A percentile compares a stretch with the other conserved stretches of the same genome.
phyloP scores from a whole-genome alignment of 805 yeast species.

The Wickerhamomyces bovis region DNA sequence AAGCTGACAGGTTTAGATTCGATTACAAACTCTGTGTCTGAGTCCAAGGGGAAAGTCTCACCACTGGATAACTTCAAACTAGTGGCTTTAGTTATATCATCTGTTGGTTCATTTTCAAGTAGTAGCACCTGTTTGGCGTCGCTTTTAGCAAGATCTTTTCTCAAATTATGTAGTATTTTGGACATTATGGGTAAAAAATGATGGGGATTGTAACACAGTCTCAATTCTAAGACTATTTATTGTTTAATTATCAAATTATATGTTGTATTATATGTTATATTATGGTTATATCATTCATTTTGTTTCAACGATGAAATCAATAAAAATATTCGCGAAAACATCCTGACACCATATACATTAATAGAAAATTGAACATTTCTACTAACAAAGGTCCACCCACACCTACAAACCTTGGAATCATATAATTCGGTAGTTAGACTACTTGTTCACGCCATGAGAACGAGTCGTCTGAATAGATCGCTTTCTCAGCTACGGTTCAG shows the following conservation, averaged over 20 bases:
- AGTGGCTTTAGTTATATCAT: constrained; percentile 33
- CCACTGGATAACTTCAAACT: constrained; percentile 24
- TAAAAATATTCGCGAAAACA: not conserved
- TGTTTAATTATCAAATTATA: too few relatives aligned
- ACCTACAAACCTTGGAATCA: too few relatives aligned
- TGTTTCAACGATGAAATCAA: not conserved
- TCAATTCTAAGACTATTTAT: too few relatives aligned
- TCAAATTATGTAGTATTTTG: not conserved
- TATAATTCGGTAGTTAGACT: too few relatives aligned
- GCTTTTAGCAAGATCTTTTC: not conserved
- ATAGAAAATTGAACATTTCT: too few relatives aligned
- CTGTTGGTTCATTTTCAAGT: constrained; percentile 3
- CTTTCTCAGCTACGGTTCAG: not conserved
- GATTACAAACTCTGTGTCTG: constrained; percentile 48
- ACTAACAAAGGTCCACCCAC: too few relatives aligned
- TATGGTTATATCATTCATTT: too few relatives aligned
- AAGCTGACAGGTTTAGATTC: constrained; percentile 45
- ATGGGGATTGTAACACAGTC: too few relatives aligned
- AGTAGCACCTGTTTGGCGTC: not conserved
- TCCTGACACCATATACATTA: not conserved
- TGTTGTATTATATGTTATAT: too few relatives aligned
- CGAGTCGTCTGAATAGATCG: not conserved
- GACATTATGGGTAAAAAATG: not conserved
- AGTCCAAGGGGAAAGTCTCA: constrained; percentile 31
- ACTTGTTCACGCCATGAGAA: not conserved